A percentile compares a stretch with the other conserved stretches of the same genome.
Conservation (phyloP, 768 basidiomycete species). For the Phlegmacium glaucopus region DNA sequence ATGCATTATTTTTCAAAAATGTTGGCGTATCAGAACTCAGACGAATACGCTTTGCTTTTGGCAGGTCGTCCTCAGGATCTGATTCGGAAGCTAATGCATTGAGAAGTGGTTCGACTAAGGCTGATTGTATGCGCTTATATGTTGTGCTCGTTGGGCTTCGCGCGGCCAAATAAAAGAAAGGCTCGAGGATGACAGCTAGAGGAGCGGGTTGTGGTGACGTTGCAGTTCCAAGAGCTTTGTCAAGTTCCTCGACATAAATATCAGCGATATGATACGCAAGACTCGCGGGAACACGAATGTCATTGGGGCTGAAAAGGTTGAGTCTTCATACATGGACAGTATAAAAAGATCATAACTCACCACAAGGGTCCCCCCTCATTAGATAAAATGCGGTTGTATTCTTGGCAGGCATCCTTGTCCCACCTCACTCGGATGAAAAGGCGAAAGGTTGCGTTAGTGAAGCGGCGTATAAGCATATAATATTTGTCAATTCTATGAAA, state of each 20-base stretch:
- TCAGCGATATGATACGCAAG: constrained; percentile 86
- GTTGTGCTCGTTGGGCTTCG: constrained; percentile 60
- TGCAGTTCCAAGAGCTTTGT: constrained; percentile 50
- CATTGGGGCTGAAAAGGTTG: constrained; percentile 48
- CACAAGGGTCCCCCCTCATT: constrained; percentile 77
- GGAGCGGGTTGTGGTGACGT: constrained; percentile 49
- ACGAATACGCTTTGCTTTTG: constrained; percentile 45
- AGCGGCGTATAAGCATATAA: constrained; percentile 90
- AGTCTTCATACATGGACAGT: constrained; percentile 4
- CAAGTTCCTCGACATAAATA: constrained; percentile 86
- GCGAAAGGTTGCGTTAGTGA: constrained; percentile 81
- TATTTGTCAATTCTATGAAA: constrained; percentile 87
- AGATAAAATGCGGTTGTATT: constrained; percentile 69
- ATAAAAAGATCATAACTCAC: constrained; percentile 38
- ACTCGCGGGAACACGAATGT: constrained; percentile 71
- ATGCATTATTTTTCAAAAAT: constrained; percentile 55
- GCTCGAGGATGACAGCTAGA: constrained; percentile 37
- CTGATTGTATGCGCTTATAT: constrained; percentile 68
- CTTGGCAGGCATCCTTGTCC: constrained; percentile 49
- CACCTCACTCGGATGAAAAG: constrained; percentile 72
- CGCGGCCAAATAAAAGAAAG: constrained; percentile 73
- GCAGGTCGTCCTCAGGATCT: constrained; percentile 37
- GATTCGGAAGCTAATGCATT: constrained; percentile 39
- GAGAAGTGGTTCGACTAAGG: constrained; percentile 70
- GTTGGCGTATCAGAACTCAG: constrained; percentile 28